A percentile compares a stretch with the other conserved stretches of the same genome.
phyloP scores from a whole-genome alignment of 495 filamentous ascomycete genomes.

The Trichocladium uniseriatum region DNA sequence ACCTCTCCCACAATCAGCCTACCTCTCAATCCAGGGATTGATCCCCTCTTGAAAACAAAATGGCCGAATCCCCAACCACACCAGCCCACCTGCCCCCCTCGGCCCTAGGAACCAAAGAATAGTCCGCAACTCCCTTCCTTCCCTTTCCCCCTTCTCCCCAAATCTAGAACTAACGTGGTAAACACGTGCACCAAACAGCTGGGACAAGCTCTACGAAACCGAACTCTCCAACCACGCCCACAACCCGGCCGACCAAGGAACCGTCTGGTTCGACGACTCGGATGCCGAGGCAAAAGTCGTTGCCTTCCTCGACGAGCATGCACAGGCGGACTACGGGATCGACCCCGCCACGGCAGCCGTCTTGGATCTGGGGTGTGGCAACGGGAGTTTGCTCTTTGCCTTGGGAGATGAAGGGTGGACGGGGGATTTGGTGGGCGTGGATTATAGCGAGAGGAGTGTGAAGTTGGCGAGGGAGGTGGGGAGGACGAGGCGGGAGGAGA shows the following conservation, averaged over 20 bases:
- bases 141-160: too few relatives aligned
- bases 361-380: conserved; percentile 78
- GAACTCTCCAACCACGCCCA: conserved; percentile 53
- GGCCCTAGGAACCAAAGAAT: conserved; percentile 59
- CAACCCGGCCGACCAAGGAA: conserved; percentile 55
- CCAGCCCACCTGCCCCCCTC: conserved; percentile 51
- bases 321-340: conserved; percentile 6
- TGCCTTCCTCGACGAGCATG: conserved; percentile 40
- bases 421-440: conserved; percentile 73
- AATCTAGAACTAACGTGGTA: too few relatives aligned
- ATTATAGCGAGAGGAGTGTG: conserved; percentile 71
- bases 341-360: conserved; percentile 32
- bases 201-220: conserved; percentile 55
- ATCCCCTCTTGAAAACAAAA: too few relatives aligned
- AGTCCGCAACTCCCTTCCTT: conserved; percentile 37
- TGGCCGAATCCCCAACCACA: conserved; percentile 3
- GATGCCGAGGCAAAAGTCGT: conserved; percentile 55
- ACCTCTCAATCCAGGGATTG: too few relatives aligned
- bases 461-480: conserved; percentile 52
- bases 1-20: too few relatives aligned
- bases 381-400: conserved; percentile 77
- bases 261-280: conserved; percentile 70
- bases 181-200: too few relatives aligned
- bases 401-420: conserved; percentile 48
- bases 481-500: conserved; percentile 14